These are phyloP conservation scores for Erythrophleum ivorense DNA, from an alignment of 331 rosid species.

Conservation along the genomic window DNA sequence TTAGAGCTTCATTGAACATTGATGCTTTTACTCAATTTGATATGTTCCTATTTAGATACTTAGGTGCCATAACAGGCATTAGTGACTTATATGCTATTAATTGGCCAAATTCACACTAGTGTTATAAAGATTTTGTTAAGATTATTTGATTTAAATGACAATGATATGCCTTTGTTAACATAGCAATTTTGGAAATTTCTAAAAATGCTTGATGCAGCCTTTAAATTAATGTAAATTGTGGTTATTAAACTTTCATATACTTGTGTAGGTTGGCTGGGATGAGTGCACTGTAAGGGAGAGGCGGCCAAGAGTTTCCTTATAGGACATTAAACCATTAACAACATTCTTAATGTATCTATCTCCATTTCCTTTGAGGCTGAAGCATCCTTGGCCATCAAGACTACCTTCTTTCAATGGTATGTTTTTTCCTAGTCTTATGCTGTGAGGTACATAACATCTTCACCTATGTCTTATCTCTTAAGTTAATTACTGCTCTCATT, in stretches of 20 bases:
- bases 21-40: conserved; percentile 35
- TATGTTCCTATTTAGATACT: conserved; percentile 56
- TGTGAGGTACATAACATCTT: neutral
- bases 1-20: neutral
- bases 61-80: conserved; percentile 82
- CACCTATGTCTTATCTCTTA: neutral
- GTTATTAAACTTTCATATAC: conserved; percentile 29
- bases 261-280: conserved; percentile 92
- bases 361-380: conserved; percentile 76
- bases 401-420: conserved; percentile 74
- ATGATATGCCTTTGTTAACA: neutral
- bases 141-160: conserved; percentile 32
- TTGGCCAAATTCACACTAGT: conserved; percentile 83
- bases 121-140: conserved; percentile 71
- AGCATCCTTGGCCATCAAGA: conserved; percentile 87
- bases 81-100: conserved; percentile 69
- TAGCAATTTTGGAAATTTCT: conserved; percentile 2
- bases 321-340: conserved; percentile 96
- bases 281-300: conserved; percentile 92
- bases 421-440: conserved; percentile 27
- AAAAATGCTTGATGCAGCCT: neutral
- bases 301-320: conserved; percentile 90
- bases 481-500: conserved; percentile 10
- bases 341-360: conserved; percentile 93
- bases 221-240: conserved; percentile 4